Base-by-base conservation (phyloP, 768 basidiomycete genomes). In the Tricholoma furcatifolium region DNA sequence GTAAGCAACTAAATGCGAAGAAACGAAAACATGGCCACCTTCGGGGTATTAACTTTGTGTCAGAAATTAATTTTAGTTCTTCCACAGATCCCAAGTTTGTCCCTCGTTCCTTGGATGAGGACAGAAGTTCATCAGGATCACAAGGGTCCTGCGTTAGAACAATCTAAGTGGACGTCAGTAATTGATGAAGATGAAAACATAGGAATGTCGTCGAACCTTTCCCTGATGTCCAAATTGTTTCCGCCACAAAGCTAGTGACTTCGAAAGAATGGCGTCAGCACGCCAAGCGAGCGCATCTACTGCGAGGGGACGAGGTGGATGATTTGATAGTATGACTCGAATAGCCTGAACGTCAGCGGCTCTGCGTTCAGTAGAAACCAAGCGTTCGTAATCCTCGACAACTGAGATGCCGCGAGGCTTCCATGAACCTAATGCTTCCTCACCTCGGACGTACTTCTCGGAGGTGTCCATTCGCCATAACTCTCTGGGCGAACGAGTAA, bases 391-490 rank as follows among this genome's bases (percentile, higher is more conserved):
- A 64, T 98, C 96, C 58, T 96, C 86, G 23, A 99, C 87, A 9
- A 93, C 85, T 1, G 87, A 87, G 23, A 98, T 79, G 8, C 95
- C 92, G 41, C 95, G 81, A 40, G 95, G 85, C 60, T 84, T 88
- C 95, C 96, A 98, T 17, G 77, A 68, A 6, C 80, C 84, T 24
- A 98, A 76, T 3, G 77, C 69, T 62, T 98, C 95, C 66, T 98
- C 95, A 7, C 96, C 96, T 41, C 87, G 81, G 0, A 99, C 94
- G 69, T 95, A 98, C 67, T 93, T 95, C 70, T 91, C 89, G 24
- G 91, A 85, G 1, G 96, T 98, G 71, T 99, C 93, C 47, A 98
- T 75, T 36, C 94, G 77, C 97, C 96, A 98, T 12, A 99, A 75
- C 57, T 98, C 94, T 65, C 84, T 84, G 2, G 92, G 81, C 1